Percentiles rank a stretch among this genome's conserved stretches.
phyloP scores from a whole-genome alignment of 1,284 basidiomycete genomes.

The Rhodotorula mucilaginosa region DNA sequence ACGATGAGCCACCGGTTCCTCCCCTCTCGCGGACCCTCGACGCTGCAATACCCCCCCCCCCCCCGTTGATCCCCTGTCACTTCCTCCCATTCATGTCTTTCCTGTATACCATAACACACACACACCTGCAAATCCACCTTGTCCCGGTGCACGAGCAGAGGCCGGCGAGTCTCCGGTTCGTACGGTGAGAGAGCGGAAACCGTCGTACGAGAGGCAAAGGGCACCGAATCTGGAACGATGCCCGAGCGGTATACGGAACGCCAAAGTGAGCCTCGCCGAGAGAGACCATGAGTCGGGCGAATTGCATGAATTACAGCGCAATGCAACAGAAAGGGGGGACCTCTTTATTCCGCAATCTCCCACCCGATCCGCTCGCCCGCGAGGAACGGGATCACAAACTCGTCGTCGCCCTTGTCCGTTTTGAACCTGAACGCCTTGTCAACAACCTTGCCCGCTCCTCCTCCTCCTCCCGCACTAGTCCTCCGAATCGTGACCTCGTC shows the following conservation, averaged over 20 bases:
- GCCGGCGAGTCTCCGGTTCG: no score
- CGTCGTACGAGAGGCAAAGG: no score
- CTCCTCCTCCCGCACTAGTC: conserved; percentile 39
- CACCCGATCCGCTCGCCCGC: conserved; percentile 78
- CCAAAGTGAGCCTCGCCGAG: no score
- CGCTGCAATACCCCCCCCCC: background rate
- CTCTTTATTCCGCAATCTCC: conserved; percentile 58
- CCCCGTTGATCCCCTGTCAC: background rate
- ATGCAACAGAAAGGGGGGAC: no score
- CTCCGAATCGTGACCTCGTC: conserved; percentile 51
- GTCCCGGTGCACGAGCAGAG: no score
- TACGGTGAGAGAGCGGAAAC: no score
- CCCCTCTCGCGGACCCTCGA: background rate
- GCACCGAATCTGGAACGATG: no score
- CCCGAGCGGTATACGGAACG: no score
- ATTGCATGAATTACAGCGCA: no score
- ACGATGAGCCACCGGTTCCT: conserved; percentile 5
- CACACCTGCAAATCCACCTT: no score
- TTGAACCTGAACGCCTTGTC: conserved; percentile 56
- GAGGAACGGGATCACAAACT: conserved; percentile 82
- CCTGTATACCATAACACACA: no score
- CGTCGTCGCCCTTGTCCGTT: conserved; percentile 53
- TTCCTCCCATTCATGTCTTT: background rate
- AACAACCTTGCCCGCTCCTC: conserved; percentile 45
- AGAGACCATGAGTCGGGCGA: no score